Conservation (phyloP, 768 basidiomycete genomes). For the Mycena vitilis region DNA sequence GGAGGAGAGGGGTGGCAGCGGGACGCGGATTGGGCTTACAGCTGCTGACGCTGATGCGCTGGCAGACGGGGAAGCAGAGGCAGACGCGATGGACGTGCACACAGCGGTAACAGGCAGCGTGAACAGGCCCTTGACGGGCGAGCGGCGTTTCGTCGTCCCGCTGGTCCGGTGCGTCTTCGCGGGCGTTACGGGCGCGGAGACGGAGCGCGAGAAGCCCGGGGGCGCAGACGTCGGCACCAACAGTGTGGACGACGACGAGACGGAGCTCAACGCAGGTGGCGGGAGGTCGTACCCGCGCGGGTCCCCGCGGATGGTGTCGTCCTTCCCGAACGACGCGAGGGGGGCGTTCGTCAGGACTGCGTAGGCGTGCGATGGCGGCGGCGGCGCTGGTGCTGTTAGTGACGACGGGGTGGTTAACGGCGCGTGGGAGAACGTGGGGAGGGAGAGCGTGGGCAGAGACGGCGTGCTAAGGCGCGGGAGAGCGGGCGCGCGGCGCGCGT, state of each 20-base stretch:
- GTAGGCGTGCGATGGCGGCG: slow-evolving; percentile 3
- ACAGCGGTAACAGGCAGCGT: neutral
- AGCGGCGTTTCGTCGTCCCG: slow-evolving; percentile 1
- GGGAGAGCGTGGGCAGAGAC: too few relatives aligned
- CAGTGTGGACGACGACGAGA: neutral
- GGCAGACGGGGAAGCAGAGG: too few relatives aligned
- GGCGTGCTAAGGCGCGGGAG: too few relatives aligned
- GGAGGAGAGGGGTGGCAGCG: slow-evolving; percentile 7
- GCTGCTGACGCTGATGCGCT: too few relatives aligned
- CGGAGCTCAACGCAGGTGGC: neutral
- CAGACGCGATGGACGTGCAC: neutral
- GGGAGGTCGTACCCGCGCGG: too few relatives aligned
- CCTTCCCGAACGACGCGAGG: slow-evolving; percentile 46
- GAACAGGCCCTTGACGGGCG: slow-evolving; percentile 26
- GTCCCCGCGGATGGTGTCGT: slow-evolving; percentile 59
- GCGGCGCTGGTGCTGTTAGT: neutral
- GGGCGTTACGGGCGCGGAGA: neutral
- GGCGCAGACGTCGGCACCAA: neutral
- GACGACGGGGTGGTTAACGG: neutral
- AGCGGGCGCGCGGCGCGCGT: too few relatives aligned
- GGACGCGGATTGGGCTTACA: slow-evolving; percentile 9
- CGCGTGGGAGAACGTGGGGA: too few relatives aligned
- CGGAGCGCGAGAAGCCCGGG: neutral
- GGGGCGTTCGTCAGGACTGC: slow-evolving; percentile 52
- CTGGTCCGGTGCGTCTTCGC: too few relatives aligned